Percentiles rank a stretch among this genome's conserved stretches.
These are phyloP conservation scores for Carpinus fangiana DNA, from an alignment of 306 rosid genomes.

Conservation along the genomic window DNA sequence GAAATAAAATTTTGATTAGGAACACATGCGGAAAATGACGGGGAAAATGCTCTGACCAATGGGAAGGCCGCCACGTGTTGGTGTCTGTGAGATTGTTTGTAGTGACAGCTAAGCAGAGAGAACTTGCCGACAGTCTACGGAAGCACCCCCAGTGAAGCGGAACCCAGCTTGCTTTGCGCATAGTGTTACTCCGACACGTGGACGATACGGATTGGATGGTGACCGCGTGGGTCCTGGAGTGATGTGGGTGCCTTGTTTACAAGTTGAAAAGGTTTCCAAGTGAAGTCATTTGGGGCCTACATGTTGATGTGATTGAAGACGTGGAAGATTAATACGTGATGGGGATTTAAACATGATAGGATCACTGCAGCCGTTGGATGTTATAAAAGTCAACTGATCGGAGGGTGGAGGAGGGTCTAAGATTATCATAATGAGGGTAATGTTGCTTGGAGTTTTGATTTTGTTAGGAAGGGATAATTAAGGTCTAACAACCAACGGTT, in stretches of 20 bases:
- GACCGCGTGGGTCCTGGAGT: neutral
- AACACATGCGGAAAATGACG: constrained; percentile 9
- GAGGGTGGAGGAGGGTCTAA: constrained; percentile 16
- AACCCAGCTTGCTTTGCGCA: constrained; percentile 1
- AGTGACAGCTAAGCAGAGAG: constrained; percentile 62
- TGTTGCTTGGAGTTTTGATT: constrained; percentile 34
- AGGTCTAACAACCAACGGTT: constrained; percentile 44
- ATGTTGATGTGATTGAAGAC: neutral
- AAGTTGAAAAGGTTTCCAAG: constrained; percentile 7
- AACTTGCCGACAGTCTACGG: constrained; percentile 61
- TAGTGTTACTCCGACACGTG: constrained; percentile 21
- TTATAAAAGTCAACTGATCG: constrained; percentile 3
- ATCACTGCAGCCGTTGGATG: constrained; percentile 21
- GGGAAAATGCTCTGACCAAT: constrained; percentile 33
- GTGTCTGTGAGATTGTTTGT: constrained; percentile 25
- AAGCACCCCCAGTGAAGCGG: constrained; percentile 22
- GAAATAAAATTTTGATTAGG: neutral
- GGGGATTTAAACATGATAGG: neutral
- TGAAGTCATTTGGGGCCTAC: constrained; percentile 22
- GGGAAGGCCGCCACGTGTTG: constrained; percentile 34
- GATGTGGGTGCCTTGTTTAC: neutral
- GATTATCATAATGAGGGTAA: neutral
- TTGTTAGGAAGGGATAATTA: constrained; percentile 21
- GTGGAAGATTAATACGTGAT: no score
- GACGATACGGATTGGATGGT: neutral